Evolutionary conservation across 176 grass and related monocot genomes (phyloP).

Genomic region (Metroxylon sagu): DNA sequence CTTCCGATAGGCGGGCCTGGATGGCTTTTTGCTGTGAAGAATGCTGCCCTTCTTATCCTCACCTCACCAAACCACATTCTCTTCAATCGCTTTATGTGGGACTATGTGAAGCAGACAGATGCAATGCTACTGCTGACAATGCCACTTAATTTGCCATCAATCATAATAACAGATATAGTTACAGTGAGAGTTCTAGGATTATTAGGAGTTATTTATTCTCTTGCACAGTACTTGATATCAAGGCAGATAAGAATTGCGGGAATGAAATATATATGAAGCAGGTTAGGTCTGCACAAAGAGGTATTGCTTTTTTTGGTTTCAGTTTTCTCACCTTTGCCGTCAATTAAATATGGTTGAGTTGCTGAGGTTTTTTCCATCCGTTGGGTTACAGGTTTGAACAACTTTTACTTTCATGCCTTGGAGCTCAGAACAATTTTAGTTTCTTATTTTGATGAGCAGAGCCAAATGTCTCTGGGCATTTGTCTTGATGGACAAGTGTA

Average conservation of each 20-base stretch:
- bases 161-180: slow-evolving; percentile 84
- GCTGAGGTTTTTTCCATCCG: no score
- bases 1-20: slow-evolving; percentile 71
- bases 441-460: no score
- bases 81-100: slow-evolving; percentile 98
- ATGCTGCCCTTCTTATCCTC: slow-evolving; percentile 63
- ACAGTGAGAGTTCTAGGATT: slow-evolving; percentile 82
- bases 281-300: background rate
- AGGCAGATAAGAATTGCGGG: slow-evolving; percentile 87
- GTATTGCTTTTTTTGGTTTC: background rate
- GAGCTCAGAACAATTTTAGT: no score
- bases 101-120: slow-evolving; percentile 92
- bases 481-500: no score
- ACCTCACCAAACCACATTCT: slow-evolving; percentile 97
- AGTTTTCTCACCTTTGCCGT: no score
- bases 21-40: slow-evolving; percentile 89
- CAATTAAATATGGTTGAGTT: no score
- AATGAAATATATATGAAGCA: slow-evolving; percentile 82
- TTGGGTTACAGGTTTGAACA: no score
- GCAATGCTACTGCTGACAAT: slow-evolving; percentile 71
- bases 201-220: slow-evolving; percentile 84
- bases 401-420: no score
- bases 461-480: no score
- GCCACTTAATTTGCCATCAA: slow-evolving; percentile 83
- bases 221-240: slow-evolving; percentile 80